These are phyloP conservation scores for Trichoderma arundinaceum DNA, from an alignment of 2,329 filamentous ascomycete genomes.

Conservation along the genomic window DNA sequence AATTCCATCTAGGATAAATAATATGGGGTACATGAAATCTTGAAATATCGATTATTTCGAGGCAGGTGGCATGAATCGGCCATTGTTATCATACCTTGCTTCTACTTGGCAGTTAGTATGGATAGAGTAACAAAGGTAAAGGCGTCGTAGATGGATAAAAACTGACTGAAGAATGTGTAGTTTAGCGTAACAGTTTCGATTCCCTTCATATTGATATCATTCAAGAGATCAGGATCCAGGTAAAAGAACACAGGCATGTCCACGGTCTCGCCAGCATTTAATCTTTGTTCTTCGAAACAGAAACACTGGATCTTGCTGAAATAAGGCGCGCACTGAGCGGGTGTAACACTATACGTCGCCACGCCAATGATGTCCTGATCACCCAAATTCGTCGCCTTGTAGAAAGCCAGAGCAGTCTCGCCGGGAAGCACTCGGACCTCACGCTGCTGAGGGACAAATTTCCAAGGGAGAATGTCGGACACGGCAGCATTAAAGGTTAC, in stretches of 20 bases:
- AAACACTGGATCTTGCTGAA: conserved; percentile 99
- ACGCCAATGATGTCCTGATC: conserved; percentile 96
- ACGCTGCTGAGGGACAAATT: conserved; percentile 94
- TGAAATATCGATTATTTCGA: conserved; percentile 33
- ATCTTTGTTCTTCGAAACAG: conserved; percentile 95
- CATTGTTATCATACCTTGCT: conserved; percentile 55
- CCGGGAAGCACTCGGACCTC: conserved; percentile 95
- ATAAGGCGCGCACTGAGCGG: conserved; percentile 92
- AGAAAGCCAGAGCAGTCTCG: conserved; percentile 96
- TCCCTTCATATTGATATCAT: conserved; percentile 88
- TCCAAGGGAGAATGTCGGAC: conserved; percentile 95
- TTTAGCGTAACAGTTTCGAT: conserved; percentile 95
- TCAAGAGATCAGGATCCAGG: conserved; percentile 92
- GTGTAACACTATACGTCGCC: conserved; percentile 96
- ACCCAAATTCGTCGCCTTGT: conserved; percentile 92
- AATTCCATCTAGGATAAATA: neutral
- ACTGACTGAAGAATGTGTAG: conserved; percentile 98
- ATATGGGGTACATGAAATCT: neutral
- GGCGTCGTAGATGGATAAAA: neutral
- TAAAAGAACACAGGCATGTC: conserved; percentile 99
- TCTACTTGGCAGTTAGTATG: conserved; percentile 49
- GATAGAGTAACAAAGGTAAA: too few relatives aligned
- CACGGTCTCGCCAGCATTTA: conserved; percentile 94
- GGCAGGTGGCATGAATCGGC: conserved; percentile 50
- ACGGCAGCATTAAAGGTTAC: conserved; percentile 97